Conservation (phyloP, 495 filamentous ascomycete species). For the Pyrenula aspistea region DNA sequence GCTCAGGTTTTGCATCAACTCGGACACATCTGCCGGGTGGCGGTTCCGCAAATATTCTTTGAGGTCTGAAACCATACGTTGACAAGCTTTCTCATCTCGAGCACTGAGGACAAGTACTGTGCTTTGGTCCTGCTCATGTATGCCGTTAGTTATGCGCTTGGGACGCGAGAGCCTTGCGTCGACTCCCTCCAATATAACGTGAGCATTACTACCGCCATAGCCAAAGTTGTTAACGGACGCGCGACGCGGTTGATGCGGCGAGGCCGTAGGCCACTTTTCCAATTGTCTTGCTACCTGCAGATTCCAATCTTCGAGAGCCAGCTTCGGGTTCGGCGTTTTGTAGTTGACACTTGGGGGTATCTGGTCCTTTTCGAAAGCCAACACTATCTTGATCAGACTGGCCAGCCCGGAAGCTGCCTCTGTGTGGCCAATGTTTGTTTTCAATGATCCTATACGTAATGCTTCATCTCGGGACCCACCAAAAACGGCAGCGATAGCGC, state of each 20-base stretch:
- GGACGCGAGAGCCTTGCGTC: neutral
- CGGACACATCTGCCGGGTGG: neutral
- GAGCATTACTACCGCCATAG: slow-evolving; percentile 12
- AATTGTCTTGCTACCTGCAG: slow-evolving; percentile 9
- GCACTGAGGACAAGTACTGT: neutral
- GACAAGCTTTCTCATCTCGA: slow-evolving; percentile 1
- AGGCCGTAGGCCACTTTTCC: slow-evolving; percentile 3
- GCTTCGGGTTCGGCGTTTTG: slow-evolving; percentile 26
- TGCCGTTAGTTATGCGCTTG: neutral
- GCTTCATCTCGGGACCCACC: slow-evolving; percentile 4
- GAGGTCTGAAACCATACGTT: slow-evolving; percentile 1
- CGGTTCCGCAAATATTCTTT: slow-evolving; percentile 1
- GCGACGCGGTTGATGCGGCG: slow-evolving; percentile 2
- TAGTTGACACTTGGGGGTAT: slow-evolving; percentile 32
- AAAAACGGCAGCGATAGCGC: slow-evolving; percentile 29
- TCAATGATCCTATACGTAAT: slow-evolving; percentile 28
- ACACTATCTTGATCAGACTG: slow-evolving; percentile 27
- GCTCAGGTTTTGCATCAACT: slow-evolving; percentile 4
- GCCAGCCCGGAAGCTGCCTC: slow-evolving; percentile 28
- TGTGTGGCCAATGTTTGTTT: slow-evolving; percentile 30
- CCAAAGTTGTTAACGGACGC: slow-evolving; percentile 10
- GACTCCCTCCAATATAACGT: slow-evolving; percentile 7
- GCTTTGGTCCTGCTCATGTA: neutral
- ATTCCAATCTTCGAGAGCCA: slow-evolving; percentile 9
- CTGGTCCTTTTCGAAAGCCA: slow-evolving; percentile 27